These are phyloP conservation scores for Pezicula radicicola DNA, from an alignment of 2,329 filamentous ascomycete genomes.

Conservation along the genomic window DNA sequence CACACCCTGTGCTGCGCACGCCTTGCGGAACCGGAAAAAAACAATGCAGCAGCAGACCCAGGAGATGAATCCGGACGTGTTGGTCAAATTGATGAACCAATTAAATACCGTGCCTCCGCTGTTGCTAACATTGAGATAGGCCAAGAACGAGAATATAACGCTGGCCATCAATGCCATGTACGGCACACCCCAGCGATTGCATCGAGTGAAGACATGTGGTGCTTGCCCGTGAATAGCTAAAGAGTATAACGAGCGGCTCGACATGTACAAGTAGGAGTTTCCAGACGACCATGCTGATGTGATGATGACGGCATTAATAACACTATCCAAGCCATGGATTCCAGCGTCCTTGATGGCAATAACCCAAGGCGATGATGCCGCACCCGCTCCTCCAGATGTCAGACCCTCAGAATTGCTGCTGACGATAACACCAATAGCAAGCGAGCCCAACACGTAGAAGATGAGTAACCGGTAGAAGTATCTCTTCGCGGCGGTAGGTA, in stretches of 20 bases:
- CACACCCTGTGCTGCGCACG: conserved; percentile 40
- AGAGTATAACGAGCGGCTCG: conserved; percentile 48
- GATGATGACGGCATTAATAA: conserved; percentile 55
- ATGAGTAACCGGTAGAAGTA: conserved; percentile 61
- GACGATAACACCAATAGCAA: conserved; percentile 59
- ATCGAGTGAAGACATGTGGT: conserved; percentile 45
- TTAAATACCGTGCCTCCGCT: conserved; percentile 45
- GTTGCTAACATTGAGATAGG: conserved; percentile 45
- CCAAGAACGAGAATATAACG: conserved; percentile 39
- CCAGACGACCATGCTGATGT: conserved; percentile 53
- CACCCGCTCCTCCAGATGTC: conserved; percentile 49
- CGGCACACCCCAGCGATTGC: conserved; percentile 47
- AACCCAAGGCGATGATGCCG: conserved; percentile 48
- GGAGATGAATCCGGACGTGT: conserved; percentile 48
- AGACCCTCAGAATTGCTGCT: conserved; percentile 49
- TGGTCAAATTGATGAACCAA: conserved; percentile 54
- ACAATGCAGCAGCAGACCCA: conserved; percentile 53
- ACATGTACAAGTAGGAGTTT: conserved; percentile 51
- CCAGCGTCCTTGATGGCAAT: conserved; percentile 46
- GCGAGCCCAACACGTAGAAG: conserved; percentile 54
- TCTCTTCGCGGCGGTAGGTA: conserved; percentile 54
- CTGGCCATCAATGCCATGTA: conserved; percentile 42
- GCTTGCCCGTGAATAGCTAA: conserved; percentile 50
- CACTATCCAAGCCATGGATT: conserved; percentile 43
- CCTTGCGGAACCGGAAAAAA: conserved; percentile 56